Evolutionary conservation across 495 filamentous ascomycete species (phyloP).

Genomic region (Hypoxylon fragiforme): DNA sequence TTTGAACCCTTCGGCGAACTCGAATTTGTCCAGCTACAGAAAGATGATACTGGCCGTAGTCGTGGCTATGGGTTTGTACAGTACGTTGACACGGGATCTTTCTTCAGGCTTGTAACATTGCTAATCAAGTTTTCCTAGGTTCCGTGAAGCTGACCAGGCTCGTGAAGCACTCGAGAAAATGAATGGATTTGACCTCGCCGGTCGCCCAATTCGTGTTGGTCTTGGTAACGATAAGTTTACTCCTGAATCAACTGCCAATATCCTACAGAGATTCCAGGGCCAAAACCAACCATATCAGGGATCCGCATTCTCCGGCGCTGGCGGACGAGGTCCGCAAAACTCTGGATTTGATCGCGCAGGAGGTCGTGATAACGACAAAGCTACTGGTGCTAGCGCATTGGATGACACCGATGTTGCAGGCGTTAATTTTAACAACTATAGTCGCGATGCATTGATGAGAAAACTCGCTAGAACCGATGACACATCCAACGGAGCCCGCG

Average conservation of each 20-base stretch:
- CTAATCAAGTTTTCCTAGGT: slow-evolving; percentile 61
- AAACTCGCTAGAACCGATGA: slow-evolving; percentile 97
- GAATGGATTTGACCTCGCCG: slow-evolving; percentile 99
- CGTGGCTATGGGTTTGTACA: slow-evolving; percentile 98
- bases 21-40: slow-evolving; percentile 95
- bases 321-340: slow-evolving; percentile 84
- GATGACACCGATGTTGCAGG: slow-evolving; percentile 98
- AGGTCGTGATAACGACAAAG: slow-evolving; percentile 88
- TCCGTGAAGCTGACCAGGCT: slow-evolving; percentile 87
- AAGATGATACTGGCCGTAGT: slow-evolving; percentile 88
- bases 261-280: slow-evolving; percentile 85
- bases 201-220: slow-evolving; percentile 96
- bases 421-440: slow-evolving; percentile 99
- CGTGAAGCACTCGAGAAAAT: slow-evolving; percentile 96
- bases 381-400: slow-evolving; percentile 89
- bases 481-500: slow-evolving; percentile 61
- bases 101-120: slow-evolving; percentile 1
- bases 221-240: slow-evolving; percentile 99
- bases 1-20: slow-evolving; percentile 98
- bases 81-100: slow-evolving; percentile 61
- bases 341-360: slow-evolving; percentile 93
- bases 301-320: slow-evolving; percentile 89
- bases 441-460: slow-evolving; percentile 94
- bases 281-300: slow-evolving; percentile 86
- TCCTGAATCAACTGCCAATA: slow-evolving; percentile 89